Evolutionary conservation across 2,329 filamentous ascomycete species (phyloP).

Genomic region (Bipolaris oryzae): DNA sequence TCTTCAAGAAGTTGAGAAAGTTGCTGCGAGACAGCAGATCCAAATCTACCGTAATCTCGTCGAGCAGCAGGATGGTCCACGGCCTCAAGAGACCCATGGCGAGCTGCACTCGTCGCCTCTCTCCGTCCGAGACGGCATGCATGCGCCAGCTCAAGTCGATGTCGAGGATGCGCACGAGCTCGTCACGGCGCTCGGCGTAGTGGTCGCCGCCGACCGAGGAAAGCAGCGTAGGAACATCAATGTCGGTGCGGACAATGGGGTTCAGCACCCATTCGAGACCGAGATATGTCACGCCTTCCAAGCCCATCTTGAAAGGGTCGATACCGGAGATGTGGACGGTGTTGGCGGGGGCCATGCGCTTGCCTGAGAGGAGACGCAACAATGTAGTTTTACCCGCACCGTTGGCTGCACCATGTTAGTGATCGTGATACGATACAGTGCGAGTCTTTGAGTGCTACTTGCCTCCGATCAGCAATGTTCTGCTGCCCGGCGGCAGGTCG

Average conservation of each 20-base stretch:
- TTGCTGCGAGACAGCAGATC: slow-evolving; percentile 84
- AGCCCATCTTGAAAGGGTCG: slow-evolving; percentile 87
- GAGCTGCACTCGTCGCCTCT: slow-evolving; percentile 87
- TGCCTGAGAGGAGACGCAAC: slow-evolving; percentile 90
- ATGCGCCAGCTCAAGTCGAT: slow-evolving; percentile 93
- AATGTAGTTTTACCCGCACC: slow-evolving; percentile 97
- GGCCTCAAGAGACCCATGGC: slow-evolving; percentile 93
- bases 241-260: slow-evolving; percentile 92
- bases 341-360: slow-evolving; percentile 81
- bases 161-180: slow-evolving; percentile 86
- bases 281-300: slow-evolving; percentile 95
- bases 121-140: slow-evolving; percentile 93
- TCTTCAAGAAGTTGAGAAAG: slow-evolving; percentile 84
- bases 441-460: slow-evolving; percentile 25
- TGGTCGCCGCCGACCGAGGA: slow-evolving; percentile 83
- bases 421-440: too few species aligned
- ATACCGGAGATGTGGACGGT: slow-evolving; percentile 79
- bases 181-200: slow-evolving; percentile 81
- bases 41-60: slow-evolving; percentile 96
- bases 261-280: slow-evolving; percentile 98
- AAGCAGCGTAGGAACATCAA: slow-evolving; percentile 86
- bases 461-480: slow-evolving; percentile 90
- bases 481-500: slow-evolving; percentile 78
- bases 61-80: slow-evolving; percentile 88
- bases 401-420: slow-evolving; percentile 65